A percentile compares a stretch with the other conserved stretches of the same genome.
phyloP scores from a whole-genome alignment of 2,329 filamentous ascomycete genomes.

The Aspergillus sp. region DNA sequence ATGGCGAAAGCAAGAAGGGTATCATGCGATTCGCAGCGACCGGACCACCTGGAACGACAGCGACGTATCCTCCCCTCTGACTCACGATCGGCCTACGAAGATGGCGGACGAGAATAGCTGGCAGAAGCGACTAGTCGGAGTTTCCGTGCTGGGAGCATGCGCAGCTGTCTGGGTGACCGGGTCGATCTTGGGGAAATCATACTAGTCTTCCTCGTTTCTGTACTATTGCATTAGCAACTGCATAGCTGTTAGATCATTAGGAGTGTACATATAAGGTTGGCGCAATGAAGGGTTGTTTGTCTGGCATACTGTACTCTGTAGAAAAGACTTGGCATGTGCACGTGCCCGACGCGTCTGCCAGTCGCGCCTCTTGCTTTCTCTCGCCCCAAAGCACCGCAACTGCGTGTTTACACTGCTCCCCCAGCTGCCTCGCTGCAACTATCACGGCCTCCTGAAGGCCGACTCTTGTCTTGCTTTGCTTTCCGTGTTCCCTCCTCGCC shows the following conservation, averaged over 20 bases:
- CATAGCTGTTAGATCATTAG: background rate
- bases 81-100: constrained; percentile 43
- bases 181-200: constrained; percentile 20
- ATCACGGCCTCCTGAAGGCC: constrained; percentile 10
- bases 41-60: constrained; percentile 8
- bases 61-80: constrained; percentile 2
- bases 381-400: background rate
- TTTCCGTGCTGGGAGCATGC: constrained; percentile 26
- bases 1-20: constrained; percentile 33
- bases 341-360: constrained; percentile 14
- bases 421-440: constrained; percentile 2
- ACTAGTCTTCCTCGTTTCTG: constrained; percentile 9
- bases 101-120: constrained; percentile 57
- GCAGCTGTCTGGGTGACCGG: constrained; percentile 29
- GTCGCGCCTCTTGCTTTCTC: constrained; percentile 13
- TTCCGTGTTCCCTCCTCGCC: constrained; percentile 11
- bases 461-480: constrained; percentile 8
- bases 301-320: too few species aligned
- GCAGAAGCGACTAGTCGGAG: constrained; percentile 42
- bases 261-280: too few species aligned
- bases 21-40: constrained; percentile 17
- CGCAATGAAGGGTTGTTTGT: too few species aligned
- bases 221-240: too few species aligned
- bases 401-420: background rate
- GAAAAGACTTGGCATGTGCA: constrained; percentile 15